Evolutionary conservation across 176 grass and related monocot genomes (phyloP).

Genomic region (Aegilops tauschii): DNA sequence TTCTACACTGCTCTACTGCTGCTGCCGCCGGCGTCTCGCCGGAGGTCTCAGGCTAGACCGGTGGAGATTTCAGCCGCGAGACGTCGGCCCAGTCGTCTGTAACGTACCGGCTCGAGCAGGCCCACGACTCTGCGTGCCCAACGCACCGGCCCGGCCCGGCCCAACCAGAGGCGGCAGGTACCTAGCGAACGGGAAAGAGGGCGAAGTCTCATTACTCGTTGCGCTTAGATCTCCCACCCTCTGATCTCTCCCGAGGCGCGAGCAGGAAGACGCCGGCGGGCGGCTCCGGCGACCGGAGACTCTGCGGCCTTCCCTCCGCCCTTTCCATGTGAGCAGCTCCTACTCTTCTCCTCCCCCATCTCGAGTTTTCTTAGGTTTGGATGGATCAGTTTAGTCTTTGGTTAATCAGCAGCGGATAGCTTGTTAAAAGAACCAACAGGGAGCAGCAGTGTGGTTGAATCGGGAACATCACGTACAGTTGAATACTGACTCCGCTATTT

Average conservation of each 20-base stretch:
- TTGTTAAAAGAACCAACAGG: background rate
- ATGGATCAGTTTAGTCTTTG: background rate
- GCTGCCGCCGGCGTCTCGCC: background rate
- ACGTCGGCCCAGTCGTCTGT: background rate
- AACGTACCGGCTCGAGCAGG: background rate
- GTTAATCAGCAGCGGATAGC: background rate
- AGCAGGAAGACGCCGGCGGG: background rate
- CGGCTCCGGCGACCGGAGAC: constrained; percentile 1
- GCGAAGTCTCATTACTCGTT: background rate
- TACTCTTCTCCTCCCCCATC: background rate
- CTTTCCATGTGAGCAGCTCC: constrained; percentile 9
- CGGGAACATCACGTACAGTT: background rate
- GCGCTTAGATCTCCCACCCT: background rate
- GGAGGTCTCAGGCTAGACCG: constrained; percentile 13
- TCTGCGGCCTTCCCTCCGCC: background rate
- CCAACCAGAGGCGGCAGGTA: background rate
- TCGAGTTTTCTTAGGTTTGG: background rate
- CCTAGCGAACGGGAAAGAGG: background rate
- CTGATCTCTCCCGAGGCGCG: background rate
- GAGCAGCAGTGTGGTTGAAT: background rate
- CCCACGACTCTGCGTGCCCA: background rate
- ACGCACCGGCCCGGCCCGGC: background rate
- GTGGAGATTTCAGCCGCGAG: background rate
- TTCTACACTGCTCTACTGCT: background rate
- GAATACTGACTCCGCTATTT: background rate